phyloP scores from a whole-genome alignment of 768 basidiomycete species.

The Naganishia antarctica region DNA sequence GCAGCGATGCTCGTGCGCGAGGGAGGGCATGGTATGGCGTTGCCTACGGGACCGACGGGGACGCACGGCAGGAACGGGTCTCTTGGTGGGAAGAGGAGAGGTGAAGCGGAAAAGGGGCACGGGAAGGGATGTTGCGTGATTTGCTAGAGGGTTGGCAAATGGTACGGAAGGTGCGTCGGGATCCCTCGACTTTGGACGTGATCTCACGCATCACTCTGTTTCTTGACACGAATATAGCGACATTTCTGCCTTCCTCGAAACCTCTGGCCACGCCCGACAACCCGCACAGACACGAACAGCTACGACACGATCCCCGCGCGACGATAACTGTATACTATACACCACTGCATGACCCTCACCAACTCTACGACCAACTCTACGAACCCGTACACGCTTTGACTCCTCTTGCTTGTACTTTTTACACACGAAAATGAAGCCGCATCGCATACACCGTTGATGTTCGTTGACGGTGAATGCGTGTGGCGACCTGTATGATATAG shows the following conservation, averaged over 20 bases:
- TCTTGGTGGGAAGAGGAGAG: conserved; percentile 14
- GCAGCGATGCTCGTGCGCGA: conserved; percentile 95
- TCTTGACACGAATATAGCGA: too few relatives aligned
- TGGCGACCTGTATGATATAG: too few relatives aligned
- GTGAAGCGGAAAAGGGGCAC: conserved; percentile 22
- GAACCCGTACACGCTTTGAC: neutral
- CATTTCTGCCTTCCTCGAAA: too few relatives aligned
- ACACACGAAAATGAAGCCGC: too few relatives aligned
- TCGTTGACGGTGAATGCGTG: too few relatives aligned
- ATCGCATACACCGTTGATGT: too few relatives aligned
- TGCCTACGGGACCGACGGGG: neutral
- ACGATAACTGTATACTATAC: neutral
- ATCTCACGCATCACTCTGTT: too few relatives aligned
- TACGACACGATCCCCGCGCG: neutral
- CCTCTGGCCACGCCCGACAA: neutral
- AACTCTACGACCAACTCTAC: neutral
- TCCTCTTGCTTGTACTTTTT: too few relatives aligned
- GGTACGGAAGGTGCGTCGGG: neutral
- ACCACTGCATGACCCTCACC: neutral
- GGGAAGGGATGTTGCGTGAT: conserved; percentile 30
- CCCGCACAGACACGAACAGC: neutral
- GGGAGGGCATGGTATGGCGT: conserved; percentile 39
- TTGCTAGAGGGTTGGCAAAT: too few relatives aligned
- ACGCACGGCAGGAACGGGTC: conserved; percentile 21
- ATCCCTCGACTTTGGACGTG: too few relatives aligned